These are phyloP conservation scores for Xylaria sp. DNA, from an alignment of 2,329 filamentous ascomycete species.

Conservation along the genomic window DNA sequence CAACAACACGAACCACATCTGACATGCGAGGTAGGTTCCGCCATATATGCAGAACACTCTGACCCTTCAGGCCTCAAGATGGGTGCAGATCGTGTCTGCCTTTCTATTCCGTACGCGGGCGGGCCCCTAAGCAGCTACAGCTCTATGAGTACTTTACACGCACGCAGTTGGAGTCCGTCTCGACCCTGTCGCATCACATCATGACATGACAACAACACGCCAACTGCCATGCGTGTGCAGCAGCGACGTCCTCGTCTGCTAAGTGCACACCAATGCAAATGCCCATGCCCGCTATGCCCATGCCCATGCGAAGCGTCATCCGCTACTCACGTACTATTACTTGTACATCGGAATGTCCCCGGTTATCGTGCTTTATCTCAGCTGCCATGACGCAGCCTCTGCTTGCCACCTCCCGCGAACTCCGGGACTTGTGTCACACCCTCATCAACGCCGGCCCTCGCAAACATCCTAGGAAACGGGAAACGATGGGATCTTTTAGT, in stretches of 20 bases:
- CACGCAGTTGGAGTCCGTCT: not conserved
- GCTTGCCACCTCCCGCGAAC: slow-evolving; percentile 9
- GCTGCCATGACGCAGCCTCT: slow-evolving; percentile 27
- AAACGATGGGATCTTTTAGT: not conserved
- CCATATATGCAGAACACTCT: not conserved
- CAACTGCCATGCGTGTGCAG: not conserved
- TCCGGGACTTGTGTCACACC: slow-evolving; percentile 27
- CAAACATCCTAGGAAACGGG: slow-evolving; percentile 6
- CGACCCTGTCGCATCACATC: not conserved
- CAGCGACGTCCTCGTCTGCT: not conserved
- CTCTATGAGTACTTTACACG: not conserved
- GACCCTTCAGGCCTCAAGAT: not conserved
- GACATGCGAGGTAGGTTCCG: not conserved
- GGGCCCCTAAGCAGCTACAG: no score
- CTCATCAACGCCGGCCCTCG: slow-evolving; percentile 20
- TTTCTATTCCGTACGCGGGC: not conserved
- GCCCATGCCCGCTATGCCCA: not conserved
- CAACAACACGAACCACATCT: slow-evolving; percentile 4
- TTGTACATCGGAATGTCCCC: slow-evolving; percentile 28
- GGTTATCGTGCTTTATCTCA: slow-evolving; percentile 24
- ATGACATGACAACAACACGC: not conserved
- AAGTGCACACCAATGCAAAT: slow-evolving; percentile 16
- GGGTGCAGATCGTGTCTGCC: not conserved
- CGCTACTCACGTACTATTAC: slow-evolving; percentile 5
- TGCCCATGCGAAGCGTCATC: slow-evolving; percentile 30